Conservation (phyloP, 176 grass and related monocot species). For the Phragmites australis region DNA sequence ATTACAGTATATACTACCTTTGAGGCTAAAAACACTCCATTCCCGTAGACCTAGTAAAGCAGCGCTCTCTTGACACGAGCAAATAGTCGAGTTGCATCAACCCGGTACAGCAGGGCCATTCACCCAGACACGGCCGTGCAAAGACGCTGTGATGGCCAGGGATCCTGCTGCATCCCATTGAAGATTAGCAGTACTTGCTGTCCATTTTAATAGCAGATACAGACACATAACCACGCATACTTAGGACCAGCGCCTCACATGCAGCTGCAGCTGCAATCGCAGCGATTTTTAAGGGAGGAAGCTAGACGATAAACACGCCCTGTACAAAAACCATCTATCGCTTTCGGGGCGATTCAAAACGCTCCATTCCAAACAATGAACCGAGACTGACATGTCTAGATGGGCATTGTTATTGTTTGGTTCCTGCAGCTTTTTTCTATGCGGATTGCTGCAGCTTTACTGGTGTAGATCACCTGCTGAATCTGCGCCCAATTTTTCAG, state of each 20-base stretch:
- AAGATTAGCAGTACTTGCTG: neutral
- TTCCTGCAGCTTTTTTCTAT: neutral
- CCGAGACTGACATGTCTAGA: neutral
- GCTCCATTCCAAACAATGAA: constrained; percentile 29
- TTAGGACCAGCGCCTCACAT: constrained; percentile 43
- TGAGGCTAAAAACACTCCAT: too few species aligned
- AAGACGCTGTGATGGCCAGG: neutral
- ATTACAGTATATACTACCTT: too few species aligned
- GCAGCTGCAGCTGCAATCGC: constrained; percentile 12
- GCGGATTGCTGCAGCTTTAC: neutral
- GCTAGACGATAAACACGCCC: constrained; percentile 18
- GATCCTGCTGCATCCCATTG: constrained; percentile 8
- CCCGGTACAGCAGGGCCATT: neutral
- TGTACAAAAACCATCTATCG: neutral
- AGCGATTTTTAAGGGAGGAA: neutral
- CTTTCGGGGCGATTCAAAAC: constrained; percentile 20
- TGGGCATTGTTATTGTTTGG: neutral
- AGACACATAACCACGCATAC: constrained; percentile 33
- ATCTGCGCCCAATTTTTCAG: constrained; percentile 1
- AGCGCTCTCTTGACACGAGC: neutral
- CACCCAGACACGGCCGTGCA: neutral
- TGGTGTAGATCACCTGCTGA: constrained; percentile 8
- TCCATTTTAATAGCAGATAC: constrained; percentile 41
- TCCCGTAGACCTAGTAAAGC: too few species aligned
- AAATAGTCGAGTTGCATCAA: too few species aligned